Evolutionary conservation across 176 grass and related monocot species (phyloP).

Genomic region (Oropetium thomaeum): DNA sequence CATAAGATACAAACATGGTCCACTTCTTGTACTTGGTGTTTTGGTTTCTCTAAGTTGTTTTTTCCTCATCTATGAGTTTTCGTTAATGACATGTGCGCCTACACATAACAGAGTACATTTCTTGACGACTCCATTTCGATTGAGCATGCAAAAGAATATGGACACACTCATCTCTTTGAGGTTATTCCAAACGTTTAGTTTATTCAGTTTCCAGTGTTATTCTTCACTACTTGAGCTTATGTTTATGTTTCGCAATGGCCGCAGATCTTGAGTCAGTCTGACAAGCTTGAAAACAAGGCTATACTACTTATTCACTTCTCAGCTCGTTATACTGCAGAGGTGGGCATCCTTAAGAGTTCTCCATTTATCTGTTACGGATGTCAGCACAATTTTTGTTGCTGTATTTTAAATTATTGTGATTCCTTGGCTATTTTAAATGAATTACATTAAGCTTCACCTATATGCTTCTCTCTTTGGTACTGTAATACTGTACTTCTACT

Average conservation of each 20-base stretch:
- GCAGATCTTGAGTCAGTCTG: slow-evolving; percentile 59
- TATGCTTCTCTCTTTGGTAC: background rate
- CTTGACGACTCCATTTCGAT: slow-evolving; percentile 64
- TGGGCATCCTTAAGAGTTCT: slow-evolving; percentile 32
- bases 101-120: slow-evolving; percentile 73
- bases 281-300: slow-evolving; percentile 77
- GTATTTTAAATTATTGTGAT: background rate
- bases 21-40: background rate
- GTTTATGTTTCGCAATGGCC: slow-evolving; percentile 24
- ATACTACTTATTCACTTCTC: slow-evolving; percentile 95
- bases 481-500: background rate
- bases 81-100: background rate
- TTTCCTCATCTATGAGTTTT: background rate
- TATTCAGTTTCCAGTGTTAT: background rate
- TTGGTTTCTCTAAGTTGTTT: background rate
- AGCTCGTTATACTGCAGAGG: slow-evolving; percentile 68
- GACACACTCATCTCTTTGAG: slow-evolving; percentile 84
- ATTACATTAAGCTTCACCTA: background rate
- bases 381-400: background rate
- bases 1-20: background rate
- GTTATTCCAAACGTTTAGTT: slow-evolving; percentile 40
- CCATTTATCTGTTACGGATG: background rate
- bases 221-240: background rate
- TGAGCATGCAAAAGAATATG: slow-evolving; percentile 80
- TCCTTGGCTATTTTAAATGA: background rate